Evolutionary conservation across 2,329 filamentous ascomycete genomes (phyloP).

Genomic region (Onygenales sp.): DNA sequence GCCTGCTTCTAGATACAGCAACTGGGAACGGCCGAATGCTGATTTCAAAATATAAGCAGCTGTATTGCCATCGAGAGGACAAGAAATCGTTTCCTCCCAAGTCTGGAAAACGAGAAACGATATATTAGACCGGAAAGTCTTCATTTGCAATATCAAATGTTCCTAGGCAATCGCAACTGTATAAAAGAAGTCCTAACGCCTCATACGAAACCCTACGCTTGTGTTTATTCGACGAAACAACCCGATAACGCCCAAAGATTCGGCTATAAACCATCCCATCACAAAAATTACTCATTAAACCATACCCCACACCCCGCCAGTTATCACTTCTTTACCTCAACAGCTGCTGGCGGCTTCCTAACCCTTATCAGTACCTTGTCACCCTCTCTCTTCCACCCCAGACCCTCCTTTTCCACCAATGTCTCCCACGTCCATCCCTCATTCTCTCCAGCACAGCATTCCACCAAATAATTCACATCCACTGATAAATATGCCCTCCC

Average conservation of each 20-base stretch:
- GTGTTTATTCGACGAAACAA: background rate
- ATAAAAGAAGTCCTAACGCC: background rate
- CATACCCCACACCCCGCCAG: background rate
- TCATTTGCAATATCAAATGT: background rate
- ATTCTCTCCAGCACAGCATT: conserved; percentile 36
- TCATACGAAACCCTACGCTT: background rate
- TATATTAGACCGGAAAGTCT: background rate
- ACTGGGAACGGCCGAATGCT: conserved; percentile 61
- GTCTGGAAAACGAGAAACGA: background rate
- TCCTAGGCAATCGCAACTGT: background rate
- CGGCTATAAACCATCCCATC: background rate
- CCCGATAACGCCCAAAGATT: background rate
- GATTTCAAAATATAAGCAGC: conserved; percentile 63
- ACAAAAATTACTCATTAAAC: background rate
- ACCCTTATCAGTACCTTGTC: conserved; percentile 64
- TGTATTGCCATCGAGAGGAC: background rate
- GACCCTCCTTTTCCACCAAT: conserved; percentile 56
- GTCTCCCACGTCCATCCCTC: conserved; percentile 56
- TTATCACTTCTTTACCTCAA: background rate
- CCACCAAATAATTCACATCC: conserved; percentile 61
- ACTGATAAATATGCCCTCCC: conserved; percentile 71
- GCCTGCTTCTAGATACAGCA: conserved; percentile 44
- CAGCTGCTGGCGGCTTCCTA: conserved; percentile 4
- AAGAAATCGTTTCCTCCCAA: background rate
- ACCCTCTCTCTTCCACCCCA: conserved; percentile 76